Conservation (phyloP, 1,284 basidiomycete genomes). For the Trichosporon coremiiforme region DNA sequence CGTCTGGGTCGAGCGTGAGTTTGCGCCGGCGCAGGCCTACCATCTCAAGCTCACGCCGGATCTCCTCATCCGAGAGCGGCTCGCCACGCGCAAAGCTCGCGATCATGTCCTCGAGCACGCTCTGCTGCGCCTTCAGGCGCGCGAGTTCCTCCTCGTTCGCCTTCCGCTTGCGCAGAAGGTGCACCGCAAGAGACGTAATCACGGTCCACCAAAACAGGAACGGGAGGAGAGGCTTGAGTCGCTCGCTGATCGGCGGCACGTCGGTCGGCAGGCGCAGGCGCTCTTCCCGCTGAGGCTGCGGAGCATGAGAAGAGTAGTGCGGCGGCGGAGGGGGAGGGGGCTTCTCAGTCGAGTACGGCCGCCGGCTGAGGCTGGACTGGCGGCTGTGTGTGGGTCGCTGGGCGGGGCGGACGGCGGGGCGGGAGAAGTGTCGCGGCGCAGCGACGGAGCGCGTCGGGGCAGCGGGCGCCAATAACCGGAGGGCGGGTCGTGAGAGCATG, state of each 20-base stretch:
- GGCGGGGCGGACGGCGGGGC: background rate
- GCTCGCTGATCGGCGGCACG: constrained; percentile 46
- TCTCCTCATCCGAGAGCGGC: constrained; percentile 40
- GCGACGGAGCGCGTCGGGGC: background rate
- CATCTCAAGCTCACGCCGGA: constrained; percentile 54
- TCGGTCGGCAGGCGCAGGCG: constrained; percentile 14
- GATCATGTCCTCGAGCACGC: constrained; percentile 44
- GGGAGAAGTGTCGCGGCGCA: background rate
- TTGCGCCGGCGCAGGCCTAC: constrained; percentile 44
- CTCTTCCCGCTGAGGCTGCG: background rate
- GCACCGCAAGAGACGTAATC: constrained; percentile 52
- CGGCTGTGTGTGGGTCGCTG: background rate
- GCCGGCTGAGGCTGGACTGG: background rate
- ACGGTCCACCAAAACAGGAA: constrained; percentile 55
- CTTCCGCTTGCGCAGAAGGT: constrained; percentile 44
- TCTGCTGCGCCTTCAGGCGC: constrained; percentile 43
- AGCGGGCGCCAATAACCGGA: background rate
- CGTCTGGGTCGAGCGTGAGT: constrained; percentile 4
- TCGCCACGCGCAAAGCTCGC: constrained; percentile 34
- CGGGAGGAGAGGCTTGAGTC: constrained; percentile 50
- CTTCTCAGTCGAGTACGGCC: background rate
- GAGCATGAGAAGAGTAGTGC: background rate
- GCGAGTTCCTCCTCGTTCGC: constrained; percentile 37
- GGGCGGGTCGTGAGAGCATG: constrained; percentile 10
- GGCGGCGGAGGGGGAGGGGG: constrained; percentile 10